phyloP scores from a whole-genome alignment of 176 grass and related monocot genomes.

The Elaeis guineensis region DNA sequence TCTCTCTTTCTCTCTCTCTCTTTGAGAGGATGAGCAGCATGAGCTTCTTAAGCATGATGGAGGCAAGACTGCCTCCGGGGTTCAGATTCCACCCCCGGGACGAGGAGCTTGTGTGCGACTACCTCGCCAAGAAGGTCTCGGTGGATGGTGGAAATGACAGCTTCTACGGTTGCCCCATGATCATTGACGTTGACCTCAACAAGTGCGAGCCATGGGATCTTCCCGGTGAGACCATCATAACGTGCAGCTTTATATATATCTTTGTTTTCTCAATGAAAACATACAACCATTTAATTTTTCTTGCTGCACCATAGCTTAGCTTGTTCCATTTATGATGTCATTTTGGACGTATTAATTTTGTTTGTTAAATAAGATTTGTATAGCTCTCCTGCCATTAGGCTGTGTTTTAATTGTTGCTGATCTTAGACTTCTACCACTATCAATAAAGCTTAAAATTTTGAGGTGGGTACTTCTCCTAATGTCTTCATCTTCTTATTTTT shows the following conservation, averaged over 20 bases:
- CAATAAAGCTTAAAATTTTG: no score
- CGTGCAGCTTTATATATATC: not conserved
- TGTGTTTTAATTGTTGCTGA: no score
- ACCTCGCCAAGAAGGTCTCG: slow-evolving; percentile 33
- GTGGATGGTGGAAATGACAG: not conserved
- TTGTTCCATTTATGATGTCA: no score
- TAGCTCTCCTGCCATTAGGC: no score
- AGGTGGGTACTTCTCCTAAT: no score
- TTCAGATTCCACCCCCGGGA: slow-evolving; percentile 13
- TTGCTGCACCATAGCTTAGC: no score
- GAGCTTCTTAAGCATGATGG: slow-evolving; percentile 4
- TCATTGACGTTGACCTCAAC: slow-evolving; percentile 96
- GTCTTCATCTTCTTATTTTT: no score
- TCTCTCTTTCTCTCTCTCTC: no score
- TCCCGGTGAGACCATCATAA: slow-evolving; percentile 37
- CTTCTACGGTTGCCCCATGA: slow-evolving; percentile 23
- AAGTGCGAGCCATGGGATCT: slow-evolving; percentile 91
- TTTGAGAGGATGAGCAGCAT: not conserved
- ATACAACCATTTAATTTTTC: no score
- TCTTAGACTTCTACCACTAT: no score
- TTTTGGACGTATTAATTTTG: no score
- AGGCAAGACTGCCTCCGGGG: slow-evolving; percentile 2
- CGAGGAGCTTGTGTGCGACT: slow-evolving; percentile 9
- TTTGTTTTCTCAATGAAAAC: not conserved
- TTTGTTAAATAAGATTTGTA: no score